Conservation (phyloP, 2,329 filamentous ascomycete species). For the Blastomyces silverae region DNA sequence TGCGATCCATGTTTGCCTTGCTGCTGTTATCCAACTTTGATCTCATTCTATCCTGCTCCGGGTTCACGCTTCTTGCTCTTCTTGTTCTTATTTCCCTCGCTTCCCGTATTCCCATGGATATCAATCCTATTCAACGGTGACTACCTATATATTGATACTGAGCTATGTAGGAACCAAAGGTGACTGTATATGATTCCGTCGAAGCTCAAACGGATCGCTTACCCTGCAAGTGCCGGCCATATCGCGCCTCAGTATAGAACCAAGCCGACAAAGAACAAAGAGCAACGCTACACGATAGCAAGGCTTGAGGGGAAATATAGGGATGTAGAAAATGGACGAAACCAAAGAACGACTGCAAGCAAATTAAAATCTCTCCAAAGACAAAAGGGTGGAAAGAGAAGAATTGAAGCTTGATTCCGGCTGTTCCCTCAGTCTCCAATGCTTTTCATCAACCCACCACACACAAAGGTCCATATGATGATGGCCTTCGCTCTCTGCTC, state of each 20-base stretch:
- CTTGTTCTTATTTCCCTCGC: not conserved
- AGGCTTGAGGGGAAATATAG: not conserved
- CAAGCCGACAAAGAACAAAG: not conserved
- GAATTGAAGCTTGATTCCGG: not conserved
- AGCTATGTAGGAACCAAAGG: not conserved
- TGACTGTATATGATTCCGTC: not conserved
- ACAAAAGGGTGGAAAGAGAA: not conserved
- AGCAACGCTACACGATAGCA: not conserved
- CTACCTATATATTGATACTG: not conserved
- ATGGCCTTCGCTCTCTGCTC: not conserved
- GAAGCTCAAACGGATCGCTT: not conserved
- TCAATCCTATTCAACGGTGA: not conserved
- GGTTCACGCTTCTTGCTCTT: not conserved
- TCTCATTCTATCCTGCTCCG: not conserved
- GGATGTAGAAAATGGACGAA: not conserved
- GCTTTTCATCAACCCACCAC: not conserved
- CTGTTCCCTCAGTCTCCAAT: not conserved
- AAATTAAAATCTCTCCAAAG: not conserved
- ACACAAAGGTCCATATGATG: not conserved
- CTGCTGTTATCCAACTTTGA: not conserved
- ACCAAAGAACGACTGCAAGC: not conserved
- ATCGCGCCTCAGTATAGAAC: slow-evolving; percentile 4
- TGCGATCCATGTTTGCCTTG: not conserved
- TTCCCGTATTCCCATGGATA: slow-evolving; percentile 1
- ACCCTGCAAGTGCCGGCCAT: not conserved